These are phyloP conservation scores for Fimicolochytrium jonesii DNA, from an alignment of 192 early-diverging fungal genomes.

Conservation along the genomic window DNA sequence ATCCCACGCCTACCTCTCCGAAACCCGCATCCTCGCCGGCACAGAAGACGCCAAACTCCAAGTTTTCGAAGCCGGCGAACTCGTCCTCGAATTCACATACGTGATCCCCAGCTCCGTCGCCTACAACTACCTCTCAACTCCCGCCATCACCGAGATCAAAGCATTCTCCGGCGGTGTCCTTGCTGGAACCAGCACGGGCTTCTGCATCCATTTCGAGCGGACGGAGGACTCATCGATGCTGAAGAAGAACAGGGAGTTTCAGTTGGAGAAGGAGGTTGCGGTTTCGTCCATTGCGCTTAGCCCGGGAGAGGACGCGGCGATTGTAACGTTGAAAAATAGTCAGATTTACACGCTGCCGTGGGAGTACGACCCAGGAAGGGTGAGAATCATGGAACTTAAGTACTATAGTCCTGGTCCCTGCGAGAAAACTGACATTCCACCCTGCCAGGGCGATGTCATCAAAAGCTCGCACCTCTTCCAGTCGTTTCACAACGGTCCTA, in stretches of 20 bases:
- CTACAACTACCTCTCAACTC: slow-evolving; percentile 10
- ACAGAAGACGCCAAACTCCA: slow-evolving; percentile 50
- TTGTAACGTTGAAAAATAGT: slow-evolving; percentile 38
- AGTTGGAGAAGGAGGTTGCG: slow-evolving; percentile 31
- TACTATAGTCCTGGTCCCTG: no score
- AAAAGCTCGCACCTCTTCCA: slow-evolving; percentile 44
- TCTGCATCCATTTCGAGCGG: slow-evolving; percentile 39
- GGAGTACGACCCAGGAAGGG: slow-evolving; percentile 27
- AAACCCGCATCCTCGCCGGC: slow-evolving; percentile 41
- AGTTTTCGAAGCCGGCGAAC: slow-evolving; percentile 50
- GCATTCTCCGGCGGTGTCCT: slow-evolving; percentile 39
- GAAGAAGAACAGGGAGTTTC: slow-evolving; percentile 35
- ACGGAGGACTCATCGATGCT: slow-evolving; percentile 42
- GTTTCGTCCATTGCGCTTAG: slow-evolving; percentile 42
- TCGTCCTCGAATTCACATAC: slow-evolving; percentile 38
- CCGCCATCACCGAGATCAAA: slow-evolving; percentile 36
- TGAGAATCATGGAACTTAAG: no score
- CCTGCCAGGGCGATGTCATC: slow-evolving; percentile 37
- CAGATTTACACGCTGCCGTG: slow-evolving; percentile 41
- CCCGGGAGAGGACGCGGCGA: slow-evolving; percentile 42
- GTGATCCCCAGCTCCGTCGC: slow-evolving; percentile 8
- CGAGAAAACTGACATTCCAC: no score
- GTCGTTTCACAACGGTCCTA: slow-evolving; percentile 47
- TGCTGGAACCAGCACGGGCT: slow-evolving; percentile 39
- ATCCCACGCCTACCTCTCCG: slow-evolving; percentile 47